A percentile compares a stretch with the other conserved stretches of the same genome.
Evolutionary conservation across 1,284 basidiomycete genomes (phyloP).

Genomic region (Boletus sp.): DNA sequence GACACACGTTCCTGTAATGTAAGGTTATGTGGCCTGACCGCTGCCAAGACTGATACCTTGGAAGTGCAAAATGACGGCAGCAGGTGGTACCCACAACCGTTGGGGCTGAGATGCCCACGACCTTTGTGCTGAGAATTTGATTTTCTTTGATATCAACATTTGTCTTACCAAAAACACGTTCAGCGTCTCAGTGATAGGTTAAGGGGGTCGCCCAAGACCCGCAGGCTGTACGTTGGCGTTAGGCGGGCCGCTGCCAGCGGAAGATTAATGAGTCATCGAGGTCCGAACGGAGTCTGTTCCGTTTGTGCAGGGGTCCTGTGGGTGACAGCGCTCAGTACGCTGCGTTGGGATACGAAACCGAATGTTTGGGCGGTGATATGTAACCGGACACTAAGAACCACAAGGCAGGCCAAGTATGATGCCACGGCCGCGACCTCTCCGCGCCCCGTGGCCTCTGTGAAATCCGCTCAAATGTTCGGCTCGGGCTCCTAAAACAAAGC

Average conservation of each 20-base stretch:
- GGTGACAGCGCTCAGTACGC: not conserved
- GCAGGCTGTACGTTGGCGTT: not conserved
- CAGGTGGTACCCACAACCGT: not conserved
- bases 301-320: not conserved
- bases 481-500: constrained; percentile 10
- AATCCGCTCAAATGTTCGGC: constrained; percentile 7
- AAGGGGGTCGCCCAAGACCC: not conserved
- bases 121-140: not conserved
- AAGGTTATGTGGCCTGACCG: not conserved
- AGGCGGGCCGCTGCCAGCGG: not conserved
- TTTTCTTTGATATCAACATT: too few species aligned
- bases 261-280: constrained; percentile 7
- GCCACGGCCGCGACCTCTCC: constrained; percentile 26
- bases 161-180: too few species aligned
- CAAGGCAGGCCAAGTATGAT: not conserved
- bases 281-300: not conserved
- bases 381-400: not conserved
- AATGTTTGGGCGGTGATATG: not conserved
- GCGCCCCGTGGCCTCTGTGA: constrained; percentile 17
- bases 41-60: not conserved
- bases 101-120: not conserved
- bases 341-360: not conserved
- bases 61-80: constrained; percentile 2
- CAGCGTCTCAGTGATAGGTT: not conserved
- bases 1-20: not conserved